Conservation (phyloP, 106 monocot genomes). For the Chionographis japonica region DNA sequence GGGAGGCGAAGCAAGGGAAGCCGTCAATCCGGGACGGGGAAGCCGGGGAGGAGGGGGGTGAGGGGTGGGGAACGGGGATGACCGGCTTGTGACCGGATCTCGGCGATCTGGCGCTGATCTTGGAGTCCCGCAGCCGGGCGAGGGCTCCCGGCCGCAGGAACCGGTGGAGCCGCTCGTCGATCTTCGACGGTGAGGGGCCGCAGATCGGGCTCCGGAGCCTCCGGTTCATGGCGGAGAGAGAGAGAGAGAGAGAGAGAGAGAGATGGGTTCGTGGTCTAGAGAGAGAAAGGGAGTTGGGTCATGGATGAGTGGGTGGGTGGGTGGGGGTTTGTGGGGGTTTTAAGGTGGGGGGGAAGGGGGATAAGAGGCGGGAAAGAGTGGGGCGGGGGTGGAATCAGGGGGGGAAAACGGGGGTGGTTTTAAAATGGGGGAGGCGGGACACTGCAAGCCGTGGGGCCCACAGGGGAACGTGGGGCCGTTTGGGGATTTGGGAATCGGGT, state of each 20-base stretch:
- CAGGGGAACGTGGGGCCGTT: no score
- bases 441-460: no score
- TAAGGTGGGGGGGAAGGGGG: no score
- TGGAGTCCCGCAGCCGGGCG: constrained; percentile 21
- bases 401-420: no score
- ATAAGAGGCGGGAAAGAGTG: no score
- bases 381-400: no score
- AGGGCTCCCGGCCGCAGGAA: constrained; percentile 25
- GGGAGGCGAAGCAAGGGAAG: constrained; percentile 12
- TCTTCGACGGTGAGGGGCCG: neutral
- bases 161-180: constrained; percentile 13
- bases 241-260: constrained; percentile 5
- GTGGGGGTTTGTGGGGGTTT: no score
- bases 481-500: no score
- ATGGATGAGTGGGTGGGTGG: no score
- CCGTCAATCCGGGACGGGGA: constrained; percentile 1
- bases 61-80: neutral
- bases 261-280: neutral
- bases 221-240: constrained; percentile 7
- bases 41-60: neutral
- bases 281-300: neutral
- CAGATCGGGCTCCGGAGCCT: neutral
- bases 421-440: no score
- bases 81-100: neutral
- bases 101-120: constrained; percentile 7